Evolutionary conservation across 2,329 filamentous ascomycete species (phyloP).

Genomic region (Cytospora piceicola): DNA sequence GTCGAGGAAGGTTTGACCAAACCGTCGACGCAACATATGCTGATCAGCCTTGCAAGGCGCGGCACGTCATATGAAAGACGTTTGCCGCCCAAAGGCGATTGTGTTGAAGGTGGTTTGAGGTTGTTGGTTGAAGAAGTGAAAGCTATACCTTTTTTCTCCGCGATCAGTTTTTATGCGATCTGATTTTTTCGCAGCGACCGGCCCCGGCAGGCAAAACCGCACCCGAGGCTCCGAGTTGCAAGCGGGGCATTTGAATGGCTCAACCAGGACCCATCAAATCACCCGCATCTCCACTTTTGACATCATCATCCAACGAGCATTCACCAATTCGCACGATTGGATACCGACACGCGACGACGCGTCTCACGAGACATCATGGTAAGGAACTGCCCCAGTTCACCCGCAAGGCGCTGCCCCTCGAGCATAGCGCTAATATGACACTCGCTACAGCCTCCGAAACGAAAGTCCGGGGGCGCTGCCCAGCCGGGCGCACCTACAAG

Average conservation of each 20-base stretch:
- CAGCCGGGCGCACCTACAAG: conserved; percentile 38
- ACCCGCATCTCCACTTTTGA: conserved; percentile 23
- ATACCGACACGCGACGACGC: conserved; percentile 21
- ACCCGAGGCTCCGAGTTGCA: background rate
- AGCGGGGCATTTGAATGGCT: too few relatives aligned
- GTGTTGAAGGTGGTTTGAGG: background rate
- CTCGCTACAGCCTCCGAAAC: conserved; percentile 54
- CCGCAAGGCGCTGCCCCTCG: too few relatives aligned
- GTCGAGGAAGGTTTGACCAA: background rate
- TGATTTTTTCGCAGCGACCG: background rate
- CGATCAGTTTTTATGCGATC: conserved; percentile 24
- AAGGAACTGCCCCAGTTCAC: background rate
- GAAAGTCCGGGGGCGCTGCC: conserved; percentile 46
- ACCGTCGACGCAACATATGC: background rate
- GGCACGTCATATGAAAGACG: background rate
- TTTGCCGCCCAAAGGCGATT: background rate
- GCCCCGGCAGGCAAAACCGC: background rate
- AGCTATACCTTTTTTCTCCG: background rate
- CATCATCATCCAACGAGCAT: conserved; percentile 25
- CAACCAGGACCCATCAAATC: too few relatives aligned
- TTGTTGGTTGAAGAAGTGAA: background rate
- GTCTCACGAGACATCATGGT: conserved; percentile 24
- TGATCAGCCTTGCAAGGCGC: background rate
- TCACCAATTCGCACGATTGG: background rate
- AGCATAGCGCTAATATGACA: background rate